phyloP scores from a whole-genome alignment of 2,329 filamentous ascomycete genomes.

The Teratosphaeria epicoccoides region DNA sequence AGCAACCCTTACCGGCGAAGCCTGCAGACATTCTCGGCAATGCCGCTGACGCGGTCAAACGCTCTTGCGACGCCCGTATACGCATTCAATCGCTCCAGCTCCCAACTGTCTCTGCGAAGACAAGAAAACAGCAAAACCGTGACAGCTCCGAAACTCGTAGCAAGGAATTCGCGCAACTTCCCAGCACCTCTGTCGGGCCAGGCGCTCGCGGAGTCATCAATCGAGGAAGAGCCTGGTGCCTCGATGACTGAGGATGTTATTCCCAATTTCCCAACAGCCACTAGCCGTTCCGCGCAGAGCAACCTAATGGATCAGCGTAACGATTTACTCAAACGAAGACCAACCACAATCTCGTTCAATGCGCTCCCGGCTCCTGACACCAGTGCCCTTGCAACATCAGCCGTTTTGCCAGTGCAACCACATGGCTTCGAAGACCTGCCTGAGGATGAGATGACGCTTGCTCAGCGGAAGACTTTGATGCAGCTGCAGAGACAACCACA shows the following conservation, averaged over 20 bases:
- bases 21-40: background rate
- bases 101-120: constrained; percentile 5
- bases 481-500: constrained; percentile 13
- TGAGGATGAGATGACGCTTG: constrained; percentile 61
- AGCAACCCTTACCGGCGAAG: background rate
- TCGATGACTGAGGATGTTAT: constrained; percentile 2
- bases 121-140: constrained; percentile 6
- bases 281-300: constrained; percentile 23
- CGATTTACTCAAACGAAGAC: constrained; percentile 35
- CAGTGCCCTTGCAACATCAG: constrained; percentile 10
- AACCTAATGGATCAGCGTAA: constrained; percentile 48
- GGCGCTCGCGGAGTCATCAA: constrained; percentile 28
- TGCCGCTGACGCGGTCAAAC: background rate
- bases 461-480: constrained; percentile 43
- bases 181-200: constrained; percentile 25
- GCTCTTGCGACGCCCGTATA: constrained; percentile 10
- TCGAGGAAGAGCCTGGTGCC: constrained; percentile 16
- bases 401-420: constrained; percentile 6
- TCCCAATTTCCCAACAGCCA: constrained; percentile 7
- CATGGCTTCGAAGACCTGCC: constrained; percentile 22
- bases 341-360: constrained; percentile 30
- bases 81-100: constrained; percentile 5
- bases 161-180: constrained; percentile 19
- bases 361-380: constrained; percentile 22
- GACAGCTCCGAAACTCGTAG: constrained; percentile 1